Evolutionary conservation across 805 yeast genomes (phyloP), one percentile per base, ranked within the genome.

Genomic region (Yarrowia sp.): DNA sequence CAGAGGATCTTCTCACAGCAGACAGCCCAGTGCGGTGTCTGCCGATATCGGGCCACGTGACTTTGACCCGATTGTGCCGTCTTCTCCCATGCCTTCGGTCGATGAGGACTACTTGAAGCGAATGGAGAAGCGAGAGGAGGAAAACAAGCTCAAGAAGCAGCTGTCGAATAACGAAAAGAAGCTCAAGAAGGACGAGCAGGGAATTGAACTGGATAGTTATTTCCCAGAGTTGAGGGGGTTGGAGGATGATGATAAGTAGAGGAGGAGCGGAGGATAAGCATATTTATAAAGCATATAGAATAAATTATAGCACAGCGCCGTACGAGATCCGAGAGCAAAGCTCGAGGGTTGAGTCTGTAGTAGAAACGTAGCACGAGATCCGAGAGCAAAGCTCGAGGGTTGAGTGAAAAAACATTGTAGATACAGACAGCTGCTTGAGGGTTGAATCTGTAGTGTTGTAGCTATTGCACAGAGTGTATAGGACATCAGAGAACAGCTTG

Each of bases 21-120:
- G 61, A 15, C 45, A 41, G 22, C 28, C 50, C 0, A 43, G 51
- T 17, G 18, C 14, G 13, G 41, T n/a, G 17, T 33, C 63, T 14
- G n/a, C n/a, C n/a, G 33, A 35, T 6, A 43, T 55, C 15, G 48
- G 48, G 8, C 45, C 48, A 2, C 47, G 15, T 9, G 39, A 31
- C 10, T n/a, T 36, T 2, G 33, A 35, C 8, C 64, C 64, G 35
- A 17, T 22, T 10, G 51, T 43, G 35, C 64, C 64, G 2, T 44
- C 64, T 15, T 58, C 64, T 8, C 64, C 64, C 15, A 44, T 58
- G 64, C 64, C 64, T 11, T 58, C 64, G 2, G 41, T 58, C 8
- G 43, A 58, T 15, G 17, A 14, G 18, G 64, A 35, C 22, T 44
- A 58, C 15, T 18, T 58, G 33, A 44, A 43, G 42, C 36, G 47